Evolutionary conservation across 2,329 filamentous ascomycete species (phyloP).

Genomic region (Bertia moriformis): DNA sequence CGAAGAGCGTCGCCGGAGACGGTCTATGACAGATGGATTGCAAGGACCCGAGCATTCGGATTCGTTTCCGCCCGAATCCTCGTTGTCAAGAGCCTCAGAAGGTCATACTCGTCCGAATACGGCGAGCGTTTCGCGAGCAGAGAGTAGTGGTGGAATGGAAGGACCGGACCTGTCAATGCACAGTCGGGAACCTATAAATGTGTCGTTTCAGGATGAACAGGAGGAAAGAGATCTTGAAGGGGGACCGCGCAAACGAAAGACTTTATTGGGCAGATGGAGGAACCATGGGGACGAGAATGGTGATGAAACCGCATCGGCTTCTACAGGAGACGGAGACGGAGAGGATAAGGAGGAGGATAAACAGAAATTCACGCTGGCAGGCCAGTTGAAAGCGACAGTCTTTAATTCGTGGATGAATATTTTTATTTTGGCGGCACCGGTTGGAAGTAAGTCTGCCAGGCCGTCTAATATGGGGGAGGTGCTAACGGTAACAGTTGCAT

Average conservation of each 20-base stretch:
- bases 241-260: not conserved
- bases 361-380: conserved; percentile 33
- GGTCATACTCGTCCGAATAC: conserved; percentile 7
- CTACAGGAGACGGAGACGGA: not conserved
- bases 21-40: conserved; percentile 11
- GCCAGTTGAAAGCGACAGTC: conserved; percentile 60
- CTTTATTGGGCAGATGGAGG: not conserved
- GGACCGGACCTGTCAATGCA: conserved; percentile 8
- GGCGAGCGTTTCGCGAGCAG: conserved; percentile 1
- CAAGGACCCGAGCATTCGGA: conserved; percentile 9
- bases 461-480: too few species aligned
- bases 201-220: conserved; percentile 7
- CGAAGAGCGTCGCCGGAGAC: conserved; percentile 9
- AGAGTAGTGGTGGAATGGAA: conserved; percentile 5
- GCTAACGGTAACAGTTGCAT: conserved; percentile 26
- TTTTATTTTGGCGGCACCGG: conserved; percentile 62
- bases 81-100: too few species aligned
- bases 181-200: conserved; percentile 15
- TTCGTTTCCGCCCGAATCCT: conserved; percentile 10
- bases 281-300: not conserved
- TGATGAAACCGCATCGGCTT: not conserved
- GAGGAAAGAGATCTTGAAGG: conserved; percentile 4
- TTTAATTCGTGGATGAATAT: conserved; percentile 80
- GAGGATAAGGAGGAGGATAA: not conserved
- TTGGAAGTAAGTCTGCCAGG: conserved; percentile 33